A percentile compares a stretch with the other conserved stretches of the same genome.
phyloP scores from a whole-genome alignment of 352 stramenopile genomes.

The Phytophthora pluvialis region DNA sequence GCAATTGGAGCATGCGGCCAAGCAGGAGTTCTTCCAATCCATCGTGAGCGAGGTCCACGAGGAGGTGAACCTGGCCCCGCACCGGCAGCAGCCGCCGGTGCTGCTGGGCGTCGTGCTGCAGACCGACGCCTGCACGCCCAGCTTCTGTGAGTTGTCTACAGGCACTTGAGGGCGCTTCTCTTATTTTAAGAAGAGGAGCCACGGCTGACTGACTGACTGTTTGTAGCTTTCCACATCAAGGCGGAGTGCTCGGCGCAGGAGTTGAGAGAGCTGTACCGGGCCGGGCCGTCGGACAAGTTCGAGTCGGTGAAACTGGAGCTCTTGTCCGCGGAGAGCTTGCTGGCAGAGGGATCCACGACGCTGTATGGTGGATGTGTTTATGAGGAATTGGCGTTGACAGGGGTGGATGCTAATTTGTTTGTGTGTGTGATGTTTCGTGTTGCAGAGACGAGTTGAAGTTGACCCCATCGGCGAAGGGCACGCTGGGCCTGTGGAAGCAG shows the following conservation, averaged over 20 bases:
- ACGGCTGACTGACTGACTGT: neutral
- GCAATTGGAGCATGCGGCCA: constrained; percentile 38
- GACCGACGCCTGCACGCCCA: constrained; percentile 71
- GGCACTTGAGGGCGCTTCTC: neutral
- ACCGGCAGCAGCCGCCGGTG: constrained; percentile 51
- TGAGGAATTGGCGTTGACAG: neutral
- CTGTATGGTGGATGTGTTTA: constrained; percentile 38
- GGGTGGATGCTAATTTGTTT: neutral
- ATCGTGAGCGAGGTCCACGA: constrained; percentile 80
- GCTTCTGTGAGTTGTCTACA: constrained; percentile 59
- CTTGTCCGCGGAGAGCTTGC: constrained; percentile 41
- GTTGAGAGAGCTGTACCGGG: constrained; percentile 48
- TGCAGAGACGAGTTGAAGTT: constrained; percentile 45
- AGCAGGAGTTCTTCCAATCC: constrained; percentile 69
- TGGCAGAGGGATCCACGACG: constrained; percentile 24
- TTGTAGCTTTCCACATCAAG: constrained; percentile 66
- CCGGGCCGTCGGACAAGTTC: constrained; percentile 57
- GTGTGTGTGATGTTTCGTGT: constrained; percentile 1
- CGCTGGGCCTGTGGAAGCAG: constrained; percentile 49
- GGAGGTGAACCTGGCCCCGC: constrained; percentile 68
- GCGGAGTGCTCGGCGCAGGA: constrained; percentile 42
- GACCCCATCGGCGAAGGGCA: constrained; percentile 57
- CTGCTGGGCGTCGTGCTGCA: constrained; percentile 81
- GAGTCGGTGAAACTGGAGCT: constrained; percentile 66
- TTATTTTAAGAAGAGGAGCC: neutral